Evolutionary conservation across 2,329 filamentous ascomycete genomes (phyloP), one percentile per base, ranked within the genome.

Genomic region (Stagonosporopsis rhizophila): DNA sequence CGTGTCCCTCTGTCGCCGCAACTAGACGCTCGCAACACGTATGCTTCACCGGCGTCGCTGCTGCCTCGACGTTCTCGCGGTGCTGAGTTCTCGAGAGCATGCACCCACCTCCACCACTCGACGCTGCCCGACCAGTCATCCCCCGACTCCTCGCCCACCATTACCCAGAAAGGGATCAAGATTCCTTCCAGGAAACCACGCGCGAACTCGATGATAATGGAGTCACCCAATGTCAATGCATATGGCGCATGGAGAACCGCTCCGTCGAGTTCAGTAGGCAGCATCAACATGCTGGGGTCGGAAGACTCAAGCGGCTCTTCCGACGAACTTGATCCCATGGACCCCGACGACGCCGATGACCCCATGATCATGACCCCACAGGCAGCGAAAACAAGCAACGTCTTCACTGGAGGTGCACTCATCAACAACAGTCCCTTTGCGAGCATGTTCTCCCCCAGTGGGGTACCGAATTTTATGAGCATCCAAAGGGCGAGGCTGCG

Each of bases 41-140:
- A 96, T 79, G 89, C 90, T 38, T 94, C 92, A 1, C 92, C 93
- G 2, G 89, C 90, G 23, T 96, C 93, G 50, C 90, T 96, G 42
- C 83, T 98, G 7, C 94, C 94, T 17, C 87, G 94, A 62, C 88
- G 93, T 59, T 97, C 93, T 27, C 87, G 94, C 52, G 94, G 94
- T 39, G 82, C 97, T 58, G 94, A 98, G 78, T 98, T 96, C 76
- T 94, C 94, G 37, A 86, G 94, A 65, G 93, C 93, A 11, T 95
- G 92, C 60, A 97, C 94, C 11, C 96, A 93, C 72, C 82, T 99
- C 20, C 95, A 98, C 77, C 95, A 98, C 76, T 97, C 94, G 15
- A 98, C 91, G 0, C 84, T 98, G 8, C 93, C 94, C 52, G 91
- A 96, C 66, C 86, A 89, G 73, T 90, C 91, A 0, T 95, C 91